Conservation (phyloP, 495 filamentous ascomycete species). For the Ascobolus immersus region DNA sequence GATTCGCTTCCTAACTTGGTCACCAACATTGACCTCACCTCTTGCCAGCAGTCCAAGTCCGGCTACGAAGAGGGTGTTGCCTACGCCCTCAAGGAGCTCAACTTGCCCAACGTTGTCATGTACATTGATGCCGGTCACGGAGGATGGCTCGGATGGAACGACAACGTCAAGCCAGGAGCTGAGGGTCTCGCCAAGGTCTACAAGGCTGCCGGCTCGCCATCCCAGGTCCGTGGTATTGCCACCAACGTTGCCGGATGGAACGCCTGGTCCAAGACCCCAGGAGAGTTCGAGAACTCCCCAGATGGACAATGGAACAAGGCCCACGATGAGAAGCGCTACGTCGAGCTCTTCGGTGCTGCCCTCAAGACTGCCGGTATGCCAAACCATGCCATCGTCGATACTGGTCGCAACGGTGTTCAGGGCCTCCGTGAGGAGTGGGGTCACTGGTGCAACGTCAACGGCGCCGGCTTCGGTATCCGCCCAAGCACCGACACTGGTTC, state of each 20-base stretch:
- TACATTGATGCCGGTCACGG: slow-evolving; percentile 55
- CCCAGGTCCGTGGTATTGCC: slow-evolving; percentile 37
- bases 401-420: slow-evolving; percentile 36
- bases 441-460: slow-evolving; percentile 59
- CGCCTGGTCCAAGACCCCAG: slow-evolving; percentile 22
- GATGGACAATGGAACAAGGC: slow-evolving; percentile 29
- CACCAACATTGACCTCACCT: slow-evolving; percentile 36
- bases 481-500: slow-evolving; percentile 37
- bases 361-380: slow-evolving; percentile 36
- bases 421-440: slow-evolving; percentile 45
- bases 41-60: slow-evolving; percentile 33
- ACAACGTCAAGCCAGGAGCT: slow-evolving; percentile 47
- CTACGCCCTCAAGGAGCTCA: slow-evolving; percentile 43
- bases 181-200: slow-evolving; percentile 39
- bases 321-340: slow-evolving; percentile 49
- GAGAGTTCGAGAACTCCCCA: slow-evolving; percentile 3
- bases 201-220: slow-evolving; percentile 34
- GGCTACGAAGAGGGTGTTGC: slow-evolving; percentile 42
- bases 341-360: slow-evolving; percentile 34
- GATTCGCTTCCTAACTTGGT: slow-evolving; percentile 56
- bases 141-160: slow-evolving; percentile 58
- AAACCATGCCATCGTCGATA: slow-evolving; percentile 47
- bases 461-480: slow-evolving; percentile 45
- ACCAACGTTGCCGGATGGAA: slow-evolving; percentile 60
- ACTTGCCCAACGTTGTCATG: slow-evolving; percentile 53